Percentiles rank a stretch among this genome's conserved stretches.
These are phyloP conservation scores for Fraxinus anomala DNA, from an alignment of 257 asterid species.

Conservation along the genomic window DNA sequence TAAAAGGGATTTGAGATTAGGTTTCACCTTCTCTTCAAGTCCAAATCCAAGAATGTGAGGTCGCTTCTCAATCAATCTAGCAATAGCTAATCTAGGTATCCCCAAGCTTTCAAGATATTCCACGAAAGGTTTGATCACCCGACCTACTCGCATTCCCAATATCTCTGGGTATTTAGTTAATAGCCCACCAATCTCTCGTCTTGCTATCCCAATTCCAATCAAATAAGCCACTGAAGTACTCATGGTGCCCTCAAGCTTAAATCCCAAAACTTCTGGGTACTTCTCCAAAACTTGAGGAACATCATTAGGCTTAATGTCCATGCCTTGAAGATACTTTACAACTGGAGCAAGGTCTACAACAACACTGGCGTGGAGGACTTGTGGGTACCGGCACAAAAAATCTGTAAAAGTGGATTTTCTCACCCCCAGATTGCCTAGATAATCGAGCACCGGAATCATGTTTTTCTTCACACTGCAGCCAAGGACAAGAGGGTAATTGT, in stretches of 20 bases:
- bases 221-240: constrained; percentile 97
- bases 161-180: constrained; percentile 78
- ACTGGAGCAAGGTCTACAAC: constrained; percentile 92
- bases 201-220: constrained; percentile 89
- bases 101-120: constrained; percentile 84
- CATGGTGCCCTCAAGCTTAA: constrained; percentile 97
- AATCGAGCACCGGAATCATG: constrained; percentile 95
- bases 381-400: constrained; percentile 81
- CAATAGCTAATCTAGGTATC: constrained; percentile 71
- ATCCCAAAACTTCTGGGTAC: constrained; percentile 89
- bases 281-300: constrained; percentile 82
- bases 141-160: constrained; percentile 94
- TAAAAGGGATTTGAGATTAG: constrained; percentile 62
- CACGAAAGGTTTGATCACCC: constrained; percentile 90
- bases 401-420: constrained; percentile 76
- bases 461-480: constrained; percentile 99
- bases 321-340: constrained; percentile 90
- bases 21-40: constrained; percentile 68
- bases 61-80: constrained; percentile 77
- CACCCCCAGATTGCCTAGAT: constrained; percentile 88
- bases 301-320: constrained; percentile 88
- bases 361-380: constrained; percentile 96
- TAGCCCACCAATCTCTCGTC: constrained; percentile 88
- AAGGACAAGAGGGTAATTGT: constrained; percentile 91
- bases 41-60: constrained; percentile 92